phyloP scores from a whole-genome alignment of 2,329 filamentous ascomycete genomes.

The Verticillium dahliae region DNA sequence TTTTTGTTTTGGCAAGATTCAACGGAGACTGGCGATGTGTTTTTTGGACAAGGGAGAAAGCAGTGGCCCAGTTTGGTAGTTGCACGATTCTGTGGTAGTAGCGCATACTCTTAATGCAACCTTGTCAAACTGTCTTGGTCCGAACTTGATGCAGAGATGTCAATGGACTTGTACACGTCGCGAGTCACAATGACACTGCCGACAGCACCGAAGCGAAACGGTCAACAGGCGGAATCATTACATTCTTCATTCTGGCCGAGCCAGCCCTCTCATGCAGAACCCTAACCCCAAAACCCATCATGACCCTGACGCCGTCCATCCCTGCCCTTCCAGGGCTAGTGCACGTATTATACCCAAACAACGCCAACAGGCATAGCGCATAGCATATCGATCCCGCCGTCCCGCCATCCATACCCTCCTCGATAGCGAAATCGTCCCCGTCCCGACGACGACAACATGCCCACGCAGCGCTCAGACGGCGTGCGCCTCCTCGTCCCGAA shows the following conservation, averaged over 20 bases:
- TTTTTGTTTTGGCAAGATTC: neutral
- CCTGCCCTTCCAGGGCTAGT: neutral
- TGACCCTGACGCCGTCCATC: neutral
- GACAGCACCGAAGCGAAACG: too few relatives aligned
- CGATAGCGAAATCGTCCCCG: too few relatives aligned
- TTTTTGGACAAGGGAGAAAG: neutral
- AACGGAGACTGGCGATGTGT: neutral
- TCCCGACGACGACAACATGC: neutral
- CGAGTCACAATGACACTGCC: too few relatives aligned
- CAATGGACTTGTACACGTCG: too few relatives aligned
- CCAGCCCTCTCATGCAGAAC: neutral
- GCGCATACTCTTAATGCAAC: neutral
- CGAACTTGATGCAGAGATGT: too few relatives aligned
- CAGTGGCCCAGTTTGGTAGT: neutral
- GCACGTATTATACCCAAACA: neutral
- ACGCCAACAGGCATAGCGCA: neutral
- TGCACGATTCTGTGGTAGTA: neutral
- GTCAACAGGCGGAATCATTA: neutral
- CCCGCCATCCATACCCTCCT: too few relatives aligned
- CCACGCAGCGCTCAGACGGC: neutral
- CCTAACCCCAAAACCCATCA: neutral
- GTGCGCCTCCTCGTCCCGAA: constrained; percentile 25
- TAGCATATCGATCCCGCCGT: too few relatives aligned
- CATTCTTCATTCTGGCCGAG: neutral
- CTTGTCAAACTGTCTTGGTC: neutral